A percentile compares a stretch with the other conserved stretches of the same genome.
Evolutionary conservation across 345 rosid species (phyloP).

Genomic region (Moricandia moricandioides): DNA sequence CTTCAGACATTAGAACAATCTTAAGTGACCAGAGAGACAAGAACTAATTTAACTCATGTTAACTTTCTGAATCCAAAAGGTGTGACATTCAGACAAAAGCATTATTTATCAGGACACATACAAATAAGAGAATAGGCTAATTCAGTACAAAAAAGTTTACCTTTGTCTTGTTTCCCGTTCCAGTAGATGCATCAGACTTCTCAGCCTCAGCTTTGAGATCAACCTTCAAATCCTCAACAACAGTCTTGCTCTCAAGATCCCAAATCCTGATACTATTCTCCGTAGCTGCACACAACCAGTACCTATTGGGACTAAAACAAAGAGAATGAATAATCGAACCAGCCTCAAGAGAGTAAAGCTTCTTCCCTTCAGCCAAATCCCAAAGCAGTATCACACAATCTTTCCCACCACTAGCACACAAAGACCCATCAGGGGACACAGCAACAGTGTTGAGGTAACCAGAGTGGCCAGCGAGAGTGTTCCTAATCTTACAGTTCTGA

Average conservation of each 20-base stretch:
- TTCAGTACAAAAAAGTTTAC: slow-evolving; percentile 17
- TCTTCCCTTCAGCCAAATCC: slow-evolving; percentile 95
- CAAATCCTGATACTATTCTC: slow-evolving; percentile 85
- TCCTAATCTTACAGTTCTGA: not conserved
- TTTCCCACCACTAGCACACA: slow-evolving; percentile 89
- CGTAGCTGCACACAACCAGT: slow-evolving; percentile 92
- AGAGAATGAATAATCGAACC: slow-evolving; percentile 52
- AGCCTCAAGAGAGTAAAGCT: slow-evolving; percentile 71
- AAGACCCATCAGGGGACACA: slow-evolving; percentile 50
- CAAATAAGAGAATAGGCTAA: not conserved
- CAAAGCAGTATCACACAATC: slow-evolving; percentile 74
- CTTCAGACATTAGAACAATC: not conserved
- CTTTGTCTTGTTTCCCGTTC: slow-evolving; percentile 51
- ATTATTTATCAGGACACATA: not conserved
- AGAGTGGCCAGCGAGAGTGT: not conserved
- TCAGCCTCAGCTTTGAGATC: slow-evolving; percentile 42
- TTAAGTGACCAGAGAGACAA: not conserved
- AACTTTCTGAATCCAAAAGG: not conserved
- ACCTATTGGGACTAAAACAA: slow-evolving; percentile 58
- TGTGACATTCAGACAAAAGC: not conserved
- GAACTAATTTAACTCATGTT: not conserved
- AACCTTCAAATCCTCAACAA: slow-evolving; percentile 90
- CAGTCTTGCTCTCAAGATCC: slow-evolving; percentile 92
- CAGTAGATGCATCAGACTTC: slow-evolving; percentile 43
- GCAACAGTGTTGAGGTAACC: not conserved